A percentile compares a stretch with the other conserved stretches of the same genome.
Conservation (phyloP, 2,329 filamentous ascomycete species). For the Beauveria australis region DNA sequence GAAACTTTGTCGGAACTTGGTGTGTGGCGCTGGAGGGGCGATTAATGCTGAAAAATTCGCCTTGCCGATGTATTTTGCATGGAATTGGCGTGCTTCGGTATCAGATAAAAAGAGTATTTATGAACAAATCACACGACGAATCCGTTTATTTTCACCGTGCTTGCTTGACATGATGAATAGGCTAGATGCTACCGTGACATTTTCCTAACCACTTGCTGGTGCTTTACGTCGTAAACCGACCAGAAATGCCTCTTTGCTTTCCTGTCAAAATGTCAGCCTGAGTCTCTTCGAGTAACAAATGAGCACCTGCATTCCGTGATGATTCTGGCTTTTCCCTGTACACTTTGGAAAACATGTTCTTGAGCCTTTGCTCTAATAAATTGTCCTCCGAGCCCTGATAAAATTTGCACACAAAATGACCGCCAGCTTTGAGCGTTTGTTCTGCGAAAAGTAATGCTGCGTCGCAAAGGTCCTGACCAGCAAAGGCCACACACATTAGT, state of each 20-base stretch:
- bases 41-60: constrained; percentile 21
- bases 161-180: constrained; percentile 23
- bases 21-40: constrained; percentile 18
- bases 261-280: constrained; percentile 19
- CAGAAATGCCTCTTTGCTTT: constrained; percentile 71
- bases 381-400: constrained; percentile 89
- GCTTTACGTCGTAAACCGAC: constrained; percentile 65
- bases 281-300: background rate
- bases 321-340: constrained; percentile 85
- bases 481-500: background rate
- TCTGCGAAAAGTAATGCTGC: constrained; percentile 79
- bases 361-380: constrained; percentile 64
- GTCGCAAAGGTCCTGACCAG: constrained; percentile 70
- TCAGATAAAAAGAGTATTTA: constrained; percentile 28
- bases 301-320: constrained; percentile 64
- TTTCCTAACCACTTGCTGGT: background rate
- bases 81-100: constrained; percentile 41
- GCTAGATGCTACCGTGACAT: background rate
- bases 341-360: constrained; percentile 70
- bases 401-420: constrained; percentile 95
- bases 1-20: background rate
- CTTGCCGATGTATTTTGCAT: constrained; percentile 31
- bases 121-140: constrained; percentile 7
- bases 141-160: background rate
- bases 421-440: constrained; percentile 72